phyloP scores from a whole-genome alignment of 495 filamentous ascomycete genomes.

The Margaritispora aquatica region DNA sequence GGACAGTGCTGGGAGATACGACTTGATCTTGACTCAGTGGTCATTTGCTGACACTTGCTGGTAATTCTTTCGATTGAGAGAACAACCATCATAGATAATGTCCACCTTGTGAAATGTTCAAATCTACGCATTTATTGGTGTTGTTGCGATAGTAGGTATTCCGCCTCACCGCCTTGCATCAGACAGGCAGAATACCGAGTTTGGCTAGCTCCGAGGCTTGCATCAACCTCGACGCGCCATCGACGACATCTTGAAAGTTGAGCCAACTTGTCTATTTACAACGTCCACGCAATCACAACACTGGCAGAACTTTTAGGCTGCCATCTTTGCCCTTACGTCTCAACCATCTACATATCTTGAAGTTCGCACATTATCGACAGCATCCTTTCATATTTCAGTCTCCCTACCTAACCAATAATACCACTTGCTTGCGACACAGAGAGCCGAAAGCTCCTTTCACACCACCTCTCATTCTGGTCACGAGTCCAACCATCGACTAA shows the following conservation, averaged over 20 bases:
- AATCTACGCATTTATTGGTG: too few species aligned
- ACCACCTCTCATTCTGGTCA: constrained; percentile 17
- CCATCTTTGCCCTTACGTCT: neutral
- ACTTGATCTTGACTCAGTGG: too few species aligned
- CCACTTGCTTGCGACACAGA: constrained; percentile 2
- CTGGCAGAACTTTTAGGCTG: neutral
- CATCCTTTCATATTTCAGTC: too few species aligned
- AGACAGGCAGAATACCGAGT: neutral
- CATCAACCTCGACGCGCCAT: neutral
- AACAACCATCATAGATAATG: too few species aligned
- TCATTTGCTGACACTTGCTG: too few species aligned
- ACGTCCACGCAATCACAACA: neutral
- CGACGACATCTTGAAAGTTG: too few species aligned
- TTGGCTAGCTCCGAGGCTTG: neutral
- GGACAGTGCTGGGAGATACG: too few species aligned
- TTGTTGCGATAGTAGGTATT: neutral
- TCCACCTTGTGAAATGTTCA: too few species aligned
- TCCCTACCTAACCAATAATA: constrained; percentile 13
- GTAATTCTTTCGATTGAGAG: too few species aligned
- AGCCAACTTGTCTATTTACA: too few species aligned
- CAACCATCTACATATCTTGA: constrained; percentile 4
- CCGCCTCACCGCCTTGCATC: too few species aligned
- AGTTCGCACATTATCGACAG: neutral
- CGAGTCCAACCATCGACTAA: constrained; percentile 16
- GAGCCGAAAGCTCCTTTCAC: neutral